phyloP scores from a whole-genome alignment of 139 green algal genomes.

The Monoraphidium neglectum region DNA sequence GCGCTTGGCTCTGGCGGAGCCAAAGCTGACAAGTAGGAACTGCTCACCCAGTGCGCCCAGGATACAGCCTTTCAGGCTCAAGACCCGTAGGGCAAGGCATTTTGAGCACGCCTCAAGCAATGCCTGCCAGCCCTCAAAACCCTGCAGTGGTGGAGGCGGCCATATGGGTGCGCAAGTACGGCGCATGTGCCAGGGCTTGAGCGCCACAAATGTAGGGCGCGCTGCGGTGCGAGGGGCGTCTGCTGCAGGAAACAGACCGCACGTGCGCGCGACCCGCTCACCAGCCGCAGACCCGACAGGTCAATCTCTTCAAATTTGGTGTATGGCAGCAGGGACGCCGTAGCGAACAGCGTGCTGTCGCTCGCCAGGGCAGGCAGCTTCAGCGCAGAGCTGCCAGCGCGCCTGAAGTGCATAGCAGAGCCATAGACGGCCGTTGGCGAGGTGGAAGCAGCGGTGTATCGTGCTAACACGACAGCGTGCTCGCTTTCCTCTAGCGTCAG shows the following conservation, averaged over 20 bases:
- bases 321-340: slow-evolving; percentile 6
- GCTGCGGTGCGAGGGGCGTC: neutral
- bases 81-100: slow-evolving; percentile 32
- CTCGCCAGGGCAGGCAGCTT: too few species aligned
- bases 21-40: neutral
- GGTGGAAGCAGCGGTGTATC: too few species aligned
- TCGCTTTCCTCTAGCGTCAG: too few species aligned
- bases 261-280: neutral
- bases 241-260: neutral
- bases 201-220: too few species aligned
- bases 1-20: too few species aligned
- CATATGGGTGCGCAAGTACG: too few species aligned
- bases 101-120: slow-evolving; percentile 51
- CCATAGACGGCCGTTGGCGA: too few species aligned
- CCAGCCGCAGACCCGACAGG: slow-evolving; percentile 8
- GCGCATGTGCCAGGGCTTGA: too few species aligned
- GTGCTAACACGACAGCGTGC: too few species aligned
- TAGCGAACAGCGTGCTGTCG: slow-evolving; percentile 3
- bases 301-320: slow-evolving; percentile 12
- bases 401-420: too few species aligned
- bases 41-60: slow-evolving; percentile 11
- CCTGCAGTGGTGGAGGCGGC: neutral
- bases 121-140: slow-evolving; percentile 41
- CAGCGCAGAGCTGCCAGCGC: too few species aligned
- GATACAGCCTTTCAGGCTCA: slow-evolving; percentile 49